Evolutionary conservation across 1,284 basidiomycete species (phyloP), one percentile per base, ranked within the genome.

Genomic region (Golubevia pallescens): DNA sequence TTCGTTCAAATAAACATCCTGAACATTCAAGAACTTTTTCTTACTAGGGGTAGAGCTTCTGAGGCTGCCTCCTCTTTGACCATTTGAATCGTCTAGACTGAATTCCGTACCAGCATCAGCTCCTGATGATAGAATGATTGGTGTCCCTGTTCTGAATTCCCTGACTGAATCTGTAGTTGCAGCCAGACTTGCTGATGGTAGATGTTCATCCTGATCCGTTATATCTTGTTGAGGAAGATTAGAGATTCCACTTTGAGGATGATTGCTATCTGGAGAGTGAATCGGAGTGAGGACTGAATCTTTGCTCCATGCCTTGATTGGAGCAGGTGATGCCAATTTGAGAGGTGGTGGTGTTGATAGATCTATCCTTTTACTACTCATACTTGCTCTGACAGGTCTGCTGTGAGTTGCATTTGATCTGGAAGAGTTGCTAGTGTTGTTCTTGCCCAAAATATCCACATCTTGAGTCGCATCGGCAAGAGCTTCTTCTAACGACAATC

Each of bases 1-100:
- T 38, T 72, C 61, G 20, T 75, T 75, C 66, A 75, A 69, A 65
- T 72, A 75, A 54, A 73, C 67, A 57, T 75, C 73, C 23, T 68
- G 61, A 56, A 70, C 55, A 48, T 10, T 48, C 16, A 48, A 16
- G 16, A 48, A 48, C 16, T 16, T 48, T 16, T 48, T 48, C 42
- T 48, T 48, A 48, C 16, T 48, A 16, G 42, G 42, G 16, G 42
- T 48, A 13, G 42, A 48, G 42, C 16, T 16, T 16, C 42, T 48
- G 28, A 28, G 28, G 28, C 28, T 28, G 10, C 42, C 42, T 16
- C 8, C 42, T 10, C 16, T 48, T 16, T 48, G 42, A 48, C 42
- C 42, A 48, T 48, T 16, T 48, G 42, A 10, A 48, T 48, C 42
- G 8, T 13, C 16, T 16, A 13, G 10, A 13, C 13, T 16, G 8